Conservation (phyloP, 257 asterid species). For the Voacanga thouarsii region DNA sequence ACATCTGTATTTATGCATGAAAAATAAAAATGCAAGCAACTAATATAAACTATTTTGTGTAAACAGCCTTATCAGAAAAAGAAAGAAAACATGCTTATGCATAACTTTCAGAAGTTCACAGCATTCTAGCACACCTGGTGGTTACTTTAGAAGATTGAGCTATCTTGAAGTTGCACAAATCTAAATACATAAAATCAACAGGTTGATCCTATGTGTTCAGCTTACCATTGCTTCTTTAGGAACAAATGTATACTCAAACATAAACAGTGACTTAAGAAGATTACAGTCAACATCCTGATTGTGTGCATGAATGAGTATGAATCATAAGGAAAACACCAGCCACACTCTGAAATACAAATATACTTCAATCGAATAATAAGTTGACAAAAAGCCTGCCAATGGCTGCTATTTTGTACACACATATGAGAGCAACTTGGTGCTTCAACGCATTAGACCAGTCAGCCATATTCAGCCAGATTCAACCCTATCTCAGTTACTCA, state of each 20-base stretch:
- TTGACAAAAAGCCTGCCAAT: too few relatives aligned
- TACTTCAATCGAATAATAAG: not conserved
- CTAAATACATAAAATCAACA: not conserved
- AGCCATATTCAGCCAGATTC: too few relatives aligned
- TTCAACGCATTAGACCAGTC: not conserved
- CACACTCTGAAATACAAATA: not conserved
- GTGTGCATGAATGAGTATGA: not conserved
- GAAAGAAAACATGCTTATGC: too few relatives aligned
- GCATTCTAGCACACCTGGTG: not conserved
- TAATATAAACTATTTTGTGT: not conserved
- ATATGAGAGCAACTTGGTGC: not conserved
- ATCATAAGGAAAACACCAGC: not conserved
- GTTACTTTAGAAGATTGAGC: not conserved
- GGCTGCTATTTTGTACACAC: too few relatives aligned
- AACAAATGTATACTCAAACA: not conserved
- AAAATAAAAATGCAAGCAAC: not conserved
- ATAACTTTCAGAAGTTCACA: too few relatives aligned
- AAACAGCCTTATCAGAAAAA: not conserved
- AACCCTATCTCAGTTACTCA: not conserved
- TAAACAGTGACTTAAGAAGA: too few relatives aligned
- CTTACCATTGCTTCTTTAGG: not conserved
- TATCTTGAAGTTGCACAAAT: not conserved
- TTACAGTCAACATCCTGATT: not conserved
- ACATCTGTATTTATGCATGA: too few relatives aligned
- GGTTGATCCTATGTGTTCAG: not conserved